These are phyloP conservation scores for Suhomyces ambrosiae DNA, from an alignment of 1,139 yeast species.

Conservation along the genomic window DNA sequence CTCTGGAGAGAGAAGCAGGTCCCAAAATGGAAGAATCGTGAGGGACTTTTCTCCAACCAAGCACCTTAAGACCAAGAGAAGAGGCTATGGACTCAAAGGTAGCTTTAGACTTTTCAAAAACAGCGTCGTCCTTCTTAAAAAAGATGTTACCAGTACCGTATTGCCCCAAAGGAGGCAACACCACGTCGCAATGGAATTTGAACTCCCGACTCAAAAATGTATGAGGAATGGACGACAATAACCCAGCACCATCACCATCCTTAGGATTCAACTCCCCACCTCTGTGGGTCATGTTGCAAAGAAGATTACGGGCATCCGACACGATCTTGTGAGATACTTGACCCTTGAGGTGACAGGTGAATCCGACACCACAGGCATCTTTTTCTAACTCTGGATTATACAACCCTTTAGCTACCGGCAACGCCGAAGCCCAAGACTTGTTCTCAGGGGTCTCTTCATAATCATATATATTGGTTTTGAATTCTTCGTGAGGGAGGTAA, in stretches of 20 bases:
- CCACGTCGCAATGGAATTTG: conserved; percentile 59
- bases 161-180: conserved; percentile 76
- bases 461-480: conserved; percentile 49
- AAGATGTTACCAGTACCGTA: conserved; percentile 95
- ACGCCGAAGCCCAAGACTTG: conserved; percentile 87
- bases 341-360: conserved; percentile 94
- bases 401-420: conserved; percentile 86
- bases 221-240: conserved; percentile 90
- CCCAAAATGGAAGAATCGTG: conserved; percentile 91
- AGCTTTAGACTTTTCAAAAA: conserved; percentile 65
- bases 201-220: conserved; percentile 84
- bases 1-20: conserved; percentile 92
- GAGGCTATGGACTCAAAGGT: conserved; percentile 82
- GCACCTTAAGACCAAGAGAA: conserved; percentile 74
- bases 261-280: conserved; percentile 97
- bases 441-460: conserved; percentile 79
- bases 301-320: conserved; percentile 81
- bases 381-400: conserved; percentile 93
- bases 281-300: conserved; percentile 98
- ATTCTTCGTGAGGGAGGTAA: conserved; percentile 45
- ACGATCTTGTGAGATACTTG: conserved; percentile 86
- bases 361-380: conserved; percentile 99
- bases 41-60: conserved; percentile 97
- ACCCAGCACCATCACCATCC: conserved; percentile 99
- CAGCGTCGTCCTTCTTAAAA: conserved; percentile 76